Percentiles rank a stretch among this genome's conserved stretches.
phyloP scores from a whole-genome alignment of 352 stramenopile genomes.

The Phytophthora quininea region DNA sequence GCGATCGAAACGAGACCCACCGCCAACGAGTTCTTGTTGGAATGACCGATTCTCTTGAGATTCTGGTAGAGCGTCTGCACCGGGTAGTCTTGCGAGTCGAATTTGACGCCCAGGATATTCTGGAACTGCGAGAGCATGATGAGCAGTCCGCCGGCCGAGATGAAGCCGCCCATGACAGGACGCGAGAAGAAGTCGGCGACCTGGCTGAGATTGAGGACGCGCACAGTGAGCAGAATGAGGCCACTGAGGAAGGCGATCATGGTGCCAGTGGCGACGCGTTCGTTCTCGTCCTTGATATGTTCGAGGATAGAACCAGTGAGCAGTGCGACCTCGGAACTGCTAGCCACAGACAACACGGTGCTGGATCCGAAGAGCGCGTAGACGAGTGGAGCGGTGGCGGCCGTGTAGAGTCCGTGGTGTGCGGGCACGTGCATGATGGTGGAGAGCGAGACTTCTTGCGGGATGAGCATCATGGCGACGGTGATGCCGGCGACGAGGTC shows the following conservation, averaged over 20 bases:
- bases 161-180: slow-evolving; percentile 91
- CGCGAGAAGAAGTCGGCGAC: slow-evolving; percentile 90
- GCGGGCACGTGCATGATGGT: slow-evolving; percentile 85
- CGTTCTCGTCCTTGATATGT: slow-evolving; percentile 44
- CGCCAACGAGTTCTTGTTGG: slow-evolving; percentile 72
- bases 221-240: slow-evolving; percentile 72
- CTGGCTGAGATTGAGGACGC: slow-evolving; percentile 83
- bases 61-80: slow-evolving; percentile 64
- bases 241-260: slow-evolving; percentile 78
- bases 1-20: slow-evolving; percentile 63
- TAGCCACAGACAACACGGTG: slow-evolving; percentile 78
- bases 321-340: slow-evolving; percentile 63
- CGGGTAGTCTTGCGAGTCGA: slow-evolving; percentile 51
- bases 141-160: slow-evolving; percentile 84
- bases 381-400: slow-evolving; percentile 75
- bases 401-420: slow-evolving; percentile 89
- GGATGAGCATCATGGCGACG: slow-evolving; percentile 87
- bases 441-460: slow-evolving; percentile 87
- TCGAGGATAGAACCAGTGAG: slow-evolving; percentile 55
- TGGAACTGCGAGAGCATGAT: slow-evolving; percentile 92
- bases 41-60: slow-evolving; percentile 54
- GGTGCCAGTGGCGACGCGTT: slow-evolving; percentile 49
- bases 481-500: slow-evolving; percentile 55
- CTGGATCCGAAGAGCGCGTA: slow-evolving; percentile 86
- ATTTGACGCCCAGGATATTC: slow-evolving; percentile 75